Base-by-base conservation (phyloP, 805 yeast species). In the Metschnikowia reukaufii region DNA sequence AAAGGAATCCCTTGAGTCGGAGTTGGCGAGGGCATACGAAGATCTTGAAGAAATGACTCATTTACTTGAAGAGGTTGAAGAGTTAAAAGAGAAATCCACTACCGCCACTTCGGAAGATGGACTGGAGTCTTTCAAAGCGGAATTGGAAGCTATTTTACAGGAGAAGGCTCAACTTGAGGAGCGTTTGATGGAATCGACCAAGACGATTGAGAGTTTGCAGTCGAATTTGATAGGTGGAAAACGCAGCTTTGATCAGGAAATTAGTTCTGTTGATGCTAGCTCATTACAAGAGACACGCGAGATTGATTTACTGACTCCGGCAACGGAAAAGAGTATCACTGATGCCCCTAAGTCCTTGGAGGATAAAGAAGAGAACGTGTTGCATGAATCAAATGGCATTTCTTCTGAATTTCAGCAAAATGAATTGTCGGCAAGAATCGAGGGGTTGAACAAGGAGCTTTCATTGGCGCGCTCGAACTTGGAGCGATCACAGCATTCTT, bases 11-110 rank as follows among this genome's bases (percentile, higher is more conserved):
- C 36, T 51, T 10, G 48, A 53, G 25, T 5, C 16, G 4, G 57
- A 53, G 27, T 46, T 53, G 18, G 45, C 42, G 4, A 46, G 36
- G 18, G 49, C 55, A 8, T 52, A 52, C 25, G 56, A 52, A 23
- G 56, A 52, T 18, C 39, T 52, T 3, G 49, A 45, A 25, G 47
- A 34, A 2, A 44, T 48, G 8, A 29, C 49, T 7, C 45, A 35
- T n/a, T 44, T 50, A 15, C 33, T 50, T n/a, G 50, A 40, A 18
- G 55, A 52, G 23, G 47, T 36, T 4, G 39, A 43, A 9, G 47
- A 43, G 31, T 36, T 42, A 9, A 39, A 39, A 16, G 34, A 34
- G 8, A 35, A 27, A 4, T 13, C 30, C 4, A n/a, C n/a, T 1
- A 20, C 21, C 10, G 39, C 15, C 6, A 4, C 13, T 1, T 4